Conservation (phyloP, 345 rosid species). For the Heritiera fomes region DNA sequence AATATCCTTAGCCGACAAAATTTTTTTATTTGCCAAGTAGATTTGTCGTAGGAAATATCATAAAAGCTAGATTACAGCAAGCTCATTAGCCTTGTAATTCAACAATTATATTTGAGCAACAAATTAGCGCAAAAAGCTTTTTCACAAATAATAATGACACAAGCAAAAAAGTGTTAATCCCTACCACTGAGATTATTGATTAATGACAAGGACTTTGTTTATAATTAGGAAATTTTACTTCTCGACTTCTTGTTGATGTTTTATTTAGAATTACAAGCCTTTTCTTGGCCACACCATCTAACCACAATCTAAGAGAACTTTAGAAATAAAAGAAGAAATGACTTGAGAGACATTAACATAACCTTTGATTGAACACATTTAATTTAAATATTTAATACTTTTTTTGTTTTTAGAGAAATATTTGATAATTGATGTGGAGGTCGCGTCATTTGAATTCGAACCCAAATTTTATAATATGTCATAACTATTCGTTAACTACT, state of each 20-base stretch:
- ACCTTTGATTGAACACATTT: background rate
- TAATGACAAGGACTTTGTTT: background rate
- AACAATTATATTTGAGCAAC: too few relatives aligned
- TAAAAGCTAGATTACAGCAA: background rate
- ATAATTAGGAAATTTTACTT: background rate
- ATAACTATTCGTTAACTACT: too few relatives aligned
- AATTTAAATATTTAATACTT: too few relatives aligned
- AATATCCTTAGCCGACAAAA: background rate
- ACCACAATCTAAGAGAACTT: background rate
- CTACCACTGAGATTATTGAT: background rate
- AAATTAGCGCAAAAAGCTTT: background rate
- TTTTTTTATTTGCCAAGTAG: background rate
- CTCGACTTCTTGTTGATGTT: background rate
- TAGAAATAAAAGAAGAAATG: background rate
- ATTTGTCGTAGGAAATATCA: background rate
- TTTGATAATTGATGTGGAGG: too few relatives aligned
- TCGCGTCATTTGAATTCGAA: too few relatives aligned
- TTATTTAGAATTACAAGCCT: background rate
- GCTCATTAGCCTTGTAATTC: background rate
- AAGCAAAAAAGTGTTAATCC: background rate
- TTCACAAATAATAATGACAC: background rate
- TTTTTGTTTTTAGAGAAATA: too few relatives aligned
- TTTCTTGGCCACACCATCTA: background rate
- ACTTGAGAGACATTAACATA: background rate
- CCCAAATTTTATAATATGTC: too few relatives aligned